A percentile compares a stretch with the other conserved stretches of the same genome.
Evolutionary conservation across 495 filamentous ascomycete species (phyloP).

Genomic region (Friedmanniomyces endolithicus): DNA sequence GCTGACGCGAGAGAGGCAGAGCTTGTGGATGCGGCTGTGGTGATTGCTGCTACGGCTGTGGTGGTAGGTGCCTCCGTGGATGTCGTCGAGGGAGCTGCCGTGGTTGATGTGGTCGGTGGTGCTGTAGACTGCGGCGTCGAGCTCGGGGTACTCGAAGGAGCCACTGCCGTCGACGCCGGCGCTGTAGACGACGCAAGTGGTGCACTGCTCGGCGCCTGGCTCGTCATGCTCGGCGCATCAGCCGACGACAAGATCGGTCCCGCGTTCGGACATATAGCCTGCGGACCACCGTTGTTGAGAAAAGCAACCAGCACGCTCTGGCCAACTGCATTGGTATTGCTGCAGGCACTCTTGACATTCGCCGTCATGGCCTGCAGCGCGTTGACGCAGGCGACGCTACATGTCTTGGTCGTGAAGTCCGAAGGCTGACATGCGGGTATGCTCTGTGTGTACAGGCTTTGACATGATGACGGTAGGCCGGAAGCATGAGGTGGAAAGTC

Average conservation of each 20-base stretch:
- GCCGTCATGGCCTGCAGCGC: constrained; percentile 23
- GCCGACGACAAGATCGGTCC: background rate
- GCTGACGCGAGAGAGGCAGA: background rate
- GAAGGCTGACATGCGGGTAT: constrained; percentile 25
- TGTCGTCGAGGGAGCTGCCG: background rate
- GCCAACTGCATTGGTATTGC: background rate
- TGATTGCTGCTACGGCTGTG: background rate
- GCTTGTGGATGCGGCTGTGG: background rate
- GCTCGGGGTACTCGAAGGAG: background rate
- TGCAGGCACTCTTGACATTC: constrained; percentile 22
- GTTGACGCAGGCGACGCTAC: constrained; percentile 25
- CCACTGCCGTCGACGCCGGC: background rate
- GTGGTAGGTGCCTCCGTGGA: background rate
- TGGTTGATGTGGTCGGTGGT: background rate
- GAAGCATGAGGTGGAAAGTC: constrained; percentile 18
- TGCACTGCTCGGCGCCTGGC: background rate
- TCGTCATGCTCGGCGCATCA: background rate
- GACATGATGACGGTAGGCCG: constrained; percentile 10
- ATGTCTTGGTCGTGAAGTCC: constrained; percentile 26
- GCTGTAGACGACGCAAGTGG: background rate
- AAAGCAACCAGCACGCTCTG: constrained; percentile 16
- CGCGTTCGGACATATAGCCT: constrained; percentile 11
- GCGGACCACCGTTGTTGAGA: constrained; percentile 3
- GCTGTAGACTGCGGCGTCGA: background rate
- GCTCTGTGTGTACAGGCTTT: constrained; percentile 14